These are phyloP conservation scores for Plectosphaerella cucumerina DNA, from an alignment of 2,329 filamentous ascomycete genomes.

Conservation along the genomic window DNA sequence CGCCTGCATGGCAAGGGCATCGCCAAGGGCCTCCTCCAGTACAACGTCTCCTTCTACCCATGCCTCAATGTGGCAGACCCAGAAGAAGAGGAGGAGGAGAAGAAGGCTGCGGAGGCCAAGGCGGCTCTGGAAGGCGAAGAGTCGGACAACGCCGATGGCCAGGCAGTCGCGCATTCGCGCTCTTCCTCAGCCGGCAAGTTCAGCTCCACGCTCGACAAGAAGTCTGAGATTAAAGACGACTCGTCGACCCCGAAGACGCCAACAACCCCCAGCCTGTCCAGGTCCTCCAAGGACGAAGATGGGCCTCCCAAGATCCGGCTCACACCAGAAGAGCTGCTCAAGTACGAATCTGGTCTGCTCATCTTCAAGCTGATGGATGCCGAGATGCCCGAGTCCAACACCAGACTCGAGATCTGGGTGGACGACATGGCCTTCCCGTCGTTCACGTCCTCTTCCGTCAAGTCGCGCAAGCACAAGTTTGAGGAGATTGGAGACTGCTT, in stretches of 20 bases:
- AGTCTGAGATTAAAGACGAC: conserved; percentile 16
- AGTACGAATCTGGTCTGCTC: conserved; percentile 86
- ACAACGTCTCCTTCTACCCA: conserved; percentile 86
- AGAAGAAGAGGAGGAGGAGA: conserved; percentile 72
- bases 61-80: conserved; percentile 84
- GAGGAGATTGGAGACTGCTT: conserved; percentile 95
- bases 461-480: conserved; percentile 65
- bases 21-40: conserved; percentile 76
- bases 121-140: conserved; percentile 20
- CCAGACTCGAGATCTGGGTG: conserved; percentile 81
- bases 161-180: conserved; percentile 9
- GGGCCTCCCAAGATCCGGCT: conserved; percentile 73
- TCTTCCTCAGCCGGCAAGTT: conserved; percentile 38
- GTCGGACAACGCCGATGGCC: conserved; percentile 11
- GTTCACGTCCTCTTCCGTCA: conserved; percentile 76
- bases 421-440: conserved; percentile 93
- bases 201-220: conserved; percentile 30
- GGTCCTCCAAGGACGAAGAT: conserved; percentile 46
- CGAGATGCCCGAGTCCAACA: conserved; percentile 71
- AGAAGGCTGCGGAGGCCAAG: conserved; percentile 52
- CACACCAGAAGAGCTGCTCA: conserved; percentile 72
- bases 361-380: conserved; percentile 94
- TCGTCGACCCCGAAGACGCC: conserved; percentile 33
- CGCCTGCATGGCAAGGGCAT: conserved; percentile 68
- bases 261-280: conserved; percentile 38